Evolutionary conservation across 1,284 basidiomycete genomes (phyloP), one percentile per base, ranked within the genome.

Genomic region (Marasmius tenuissimus): DNA sequence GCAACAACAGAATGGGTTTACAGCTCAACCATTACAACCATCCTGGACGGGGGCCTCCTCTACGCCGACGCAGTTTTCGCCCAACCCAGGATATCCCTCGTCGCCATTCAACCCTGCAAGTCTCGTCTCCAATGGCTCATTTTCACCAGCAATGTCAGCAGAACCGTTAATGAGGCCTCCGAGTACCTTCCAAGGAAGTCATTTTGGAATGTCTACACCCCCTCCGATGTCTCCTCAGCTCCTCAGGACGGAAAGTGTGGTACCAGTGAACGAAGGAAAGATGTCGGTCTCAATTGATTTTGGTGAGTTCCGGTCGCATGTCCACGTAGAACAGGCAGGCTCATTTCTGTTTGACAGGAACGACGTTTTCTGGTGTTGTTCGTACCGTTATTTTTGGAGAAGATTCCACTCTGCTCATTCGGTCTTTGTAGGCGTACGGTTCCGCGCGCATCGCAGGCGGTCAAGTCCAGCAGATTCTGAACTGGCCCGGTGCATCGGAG

Each of bases 291-390:
- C 89, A 4, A 90, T 93, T 66, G 91, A 93, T 73, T 93, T 93
- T 70, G 90, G 90, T 88, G 65, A 66, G 81, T 75, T 16, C 12
- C 16, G 12, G 34, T 8, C 20, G 52, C 8, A 45, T 22, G 11
- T 38, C 20, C 40, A 64, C 59, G 18, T 22, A n/a, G 10, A 38
- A 53, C 55, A 40, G 18, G 27, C 48, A 20, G 48, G 11, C 52
- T 55, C 59, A 58, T 59, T 9, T 45, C 54, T 33, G 60, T 64
- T 61, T 61, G 59, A 64, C 52, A 90, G 89, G 89, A 73, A 93
- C 91, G 4, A 92, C 91, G 1, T 92, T 92, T 74, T 92, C 91
- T 47, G 91, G 91, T 63, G 88, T 93, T 66, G 90, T 91, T 72
- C 76, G 88, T 81, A 54, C 3, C 27, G 33, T 35, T 40, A 5